Evolutionary conservation across 768 basidiomycete species (phyloP), one percentile per base, ranked within the genome.

Genomic region (Auricularia cornea): DNA sequence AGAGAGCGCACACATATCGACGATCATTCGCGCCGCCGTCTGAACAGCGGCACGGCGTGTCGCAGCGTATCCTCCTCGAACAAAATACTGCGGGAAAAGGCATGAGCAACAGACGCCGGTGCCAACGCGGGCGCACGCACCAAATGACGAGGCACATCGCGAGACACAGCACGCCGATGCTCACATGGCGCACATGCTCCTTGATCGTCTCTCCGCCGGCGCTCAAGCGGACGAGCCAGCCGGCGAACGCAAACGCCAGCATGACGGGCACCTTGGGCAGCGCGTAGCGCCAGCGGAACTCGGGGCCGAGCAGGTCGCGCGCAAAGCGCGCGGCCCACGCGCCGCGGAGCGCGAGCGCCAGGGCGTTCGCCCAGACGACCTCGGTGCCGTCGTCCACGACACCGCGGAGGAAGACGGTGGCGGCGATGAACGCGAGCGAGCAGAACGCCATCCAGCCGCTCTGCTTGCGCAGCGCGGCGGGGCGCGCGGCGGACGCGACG

Each of bases 381-480:
- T 86, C 85, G 0, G 81, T 78, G 67, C 92, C 92, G 84, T 69
- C 29, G 77, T 73, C 30, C 80, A 59, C 52, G 75, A 38, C 68
- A 60, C 56, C 12, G 73, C 85, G 81, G 66, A 85, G 66, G 33
- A 68, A 65, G 28, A 83, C 70, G 62, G 87, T 77, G 41, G 82
- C 77, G 28, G 72, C 68, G 48, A 90, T 83, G 71, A 94, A 96
- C 1, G 83, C 74, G 1, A 77, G 71, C 0, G 92, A 92, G 72
- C 90, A 93, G 0, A 71, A 76, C n/a, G 87, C 79, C 87, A 98
- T 90, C 85, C 87, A 92, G 52, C 83, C 78, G 68, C 86, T 89
- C 72, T 96, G 94, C 6, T 70, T 72, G 56, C 78, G 83, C 11
- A 99, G 74, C 72, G 94, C 88, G 1, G 73, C 68, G 0, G 88